These are phyloP conservation scores for Wickerhamomyces bovis DNA, from an alignment of 805 yeast genomes.

Conservation along the genomic window DNA sequence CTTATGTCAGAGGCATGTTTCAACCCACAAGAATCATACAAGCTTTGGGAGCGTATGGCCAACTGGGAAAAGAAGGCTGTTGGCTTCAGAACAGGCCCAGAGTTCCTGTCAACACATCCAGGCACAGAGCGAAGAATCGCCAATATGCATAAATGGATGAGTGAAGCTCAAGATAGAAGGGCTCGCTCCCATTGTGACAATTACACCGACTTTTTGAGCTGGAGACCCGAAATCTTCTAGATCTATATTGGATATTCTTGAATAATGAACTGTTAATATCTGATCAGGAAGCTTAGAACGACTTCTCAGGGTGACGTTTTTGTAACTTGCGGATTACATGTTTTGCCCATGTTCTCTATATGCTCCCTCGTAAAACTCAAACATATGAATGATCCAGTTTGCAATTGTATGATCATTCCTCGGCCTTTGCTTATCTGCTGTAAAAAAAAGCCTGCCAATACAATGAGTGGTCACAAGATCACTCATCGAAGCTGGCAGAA, in stretches of 20 bases:
- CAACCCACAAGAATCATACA: slow-evolving; percentile 66
- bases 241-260: neutral
- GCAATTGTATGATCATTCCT: no score
- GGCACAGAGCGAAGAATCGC: slow-evolving; percentile 65
- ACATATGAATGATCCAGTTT: no score
- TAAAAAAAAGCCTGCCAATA: no score
- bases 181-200: slow-evolving; percentile 11
- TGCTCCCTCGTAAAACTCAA: no score
- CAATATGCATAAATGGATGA: slow-evolving; percentile 65
- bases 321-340: no score
- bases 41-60: slow-evolving; percentile 81
- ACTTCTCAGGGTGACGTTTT: no score
- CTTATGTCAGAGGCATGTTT: slow-evolving; percentile 88
- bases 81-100: slow-evolving; percentile 33
- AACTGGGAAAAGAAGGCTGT: slow-evolving; percentile 34
- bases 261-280: no score
- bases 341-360: no score
- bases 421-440: no score
- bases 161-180: slow-evolving; percentile 32
- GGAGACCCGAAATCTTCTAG: slow-evolving; percentile 4
- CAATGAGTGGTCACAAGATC: no score
- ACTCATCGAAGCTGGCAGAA: no score
- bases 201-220: slow-evolving; percentile 9
- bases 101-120: slow-evolving; percentile 86
- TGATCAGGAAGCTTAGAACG: no score